Percentiles rank a stretch among this genome's conserved stretches.
Evolutionary conservation across 345 rosid genomes (phyloP).

Genomic region (Clarkia xantiana): DNA sequence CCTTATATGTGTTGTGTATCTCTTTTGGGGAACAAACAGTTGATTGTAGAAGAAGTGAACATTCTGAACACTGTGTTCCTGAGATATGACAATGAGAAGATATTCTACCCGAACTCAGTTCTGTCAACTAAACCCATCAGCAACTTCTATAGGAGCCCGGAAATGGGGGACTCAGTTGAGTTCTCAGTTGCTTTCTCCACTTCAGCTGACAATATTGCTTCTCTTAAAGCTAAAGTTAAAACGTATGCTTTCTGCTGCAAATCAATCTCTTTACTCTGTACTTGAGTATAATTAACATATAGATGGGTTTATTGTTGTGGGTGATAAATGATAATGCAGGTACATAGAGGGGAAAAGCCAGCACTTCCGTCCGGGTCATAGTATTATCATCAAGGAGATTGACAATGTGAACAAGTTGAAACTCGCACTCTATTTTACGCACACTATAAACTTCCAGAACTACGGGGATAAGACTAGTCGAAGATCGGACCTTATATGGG

Average conservation of each 20-base stretch:
- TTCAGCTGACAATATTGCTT: constrained; percentile 37
- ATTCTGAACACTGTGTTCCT: constrained; percentile 55
- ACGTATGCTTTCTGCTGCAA: constrained; percentile 20
- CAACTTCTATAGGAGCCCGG: constrained; percentile 66
- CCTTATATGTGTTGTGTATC: constrained; percentile 1
- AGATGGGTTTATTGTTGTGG: too few relatives aligned
- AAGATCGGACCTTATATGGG: constrained; percentile 44
- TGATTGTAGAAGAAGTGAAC: constrained; percentile 85
- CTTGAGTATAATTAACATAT: not conserved
- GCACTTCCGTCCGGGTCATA: constrained; percentile 43
- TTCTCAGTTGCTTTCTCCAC: constrained; percentile 48
- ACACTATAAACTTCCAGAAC: constrained; percentile 62
- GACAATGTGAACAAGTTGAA: constrained; percentile 63
- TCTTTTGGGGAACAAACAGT: constrained; percentile 19
- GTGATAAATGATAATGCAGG: constrained; percentile 17
- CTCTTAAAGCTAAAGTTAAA: constrained; percentile 34
- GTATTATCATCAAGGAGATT: constrained; percentile 45
- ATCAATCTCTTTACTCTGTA: not conserved
- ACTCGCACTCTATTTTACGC: constrained; percentile 41
- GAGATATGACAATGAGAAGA: constrained; percentile 60
- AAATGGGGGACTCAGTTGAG: constrained; percentile 62
- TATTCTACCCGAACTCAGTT: constrained; percentile 50
- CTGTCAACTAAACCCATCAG: constrained; percentile 48
- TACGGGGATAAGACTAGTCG: constrained; percentile 34
- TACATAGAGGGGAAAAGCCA: constrained; percentile 55